phyloP scores from a whole-genome alignment of 352 stramenopile genomes.

The Peronosclerospora sorghi region DNA sequence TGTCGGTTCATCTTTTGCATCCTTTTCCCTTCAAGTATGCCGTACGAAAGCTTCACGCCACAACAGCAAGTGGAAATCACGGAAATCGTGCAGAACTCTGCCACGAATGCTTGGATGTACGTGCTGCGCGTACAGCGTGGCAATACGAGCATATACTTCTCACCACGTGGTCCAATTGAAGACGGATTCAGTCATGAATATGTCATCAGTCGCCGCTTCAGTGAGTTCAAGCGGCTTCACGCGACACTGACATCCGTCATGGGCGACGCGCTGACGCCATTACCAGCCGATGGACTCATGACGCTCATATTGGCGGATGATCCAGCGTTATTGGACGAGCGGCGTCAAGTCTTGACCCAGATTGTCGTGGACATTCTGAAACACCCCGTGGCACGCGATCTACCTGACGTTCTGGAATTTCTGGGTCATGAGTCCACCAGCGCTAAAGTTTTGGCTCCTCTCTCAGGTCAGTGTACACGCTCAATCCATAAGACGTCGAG shows the following conservation, averaged over 20 bases:
- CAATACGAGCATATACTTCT: constrained; percentile 24
- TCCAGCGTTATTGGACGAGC: constrained; percentile 51
- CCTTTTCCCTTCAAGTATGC: too few species aligned
- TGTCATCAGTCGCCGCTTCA: constrained; percentile 52
- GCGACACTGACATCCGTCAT: constrained; percentile 35
- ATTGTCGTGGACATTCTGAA: constrained; percentile 52
- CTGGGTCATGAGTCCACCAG: constrained; percentile 40
- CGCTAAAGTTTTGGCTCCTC: constrained; percentile 26
- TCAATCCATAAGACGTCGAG: too few species aligned
- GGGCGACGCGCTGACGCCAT: constrained; percentile 30
- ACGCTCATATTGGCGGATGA: constrained; percentile 60
- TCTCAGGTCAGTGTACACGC: too few species aligned
- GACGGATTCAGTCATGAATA: constrained; percentile 32
- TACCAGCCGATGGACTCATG: constrained; percentile 49
- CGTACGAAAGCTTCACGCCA: constrained; percentile 50
- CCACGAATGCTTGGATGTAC: constrained; percentile 52
- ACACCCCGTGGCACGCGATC: constrained; percentile 37
- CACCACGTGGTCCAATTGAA: constrained; percentile 20
- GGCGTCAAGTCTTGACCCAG: constrained; percentile 45
- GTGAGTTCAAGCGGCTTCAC: constrained; percentile 64
- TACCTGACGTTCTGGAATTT: constrained; percentile 58
- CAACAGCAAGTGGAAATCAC: constrained; percentile 52
- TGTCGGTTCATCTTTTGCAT: too few species aligned
- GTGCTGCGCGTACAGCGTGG: constrained; percentile 38
- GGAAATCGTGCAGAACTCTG: constrained; percentile 47